Base-by-base conservation (phyloP, 1,284 basidiomycete species). In the Cystobasidium slooffiae region DNA sequence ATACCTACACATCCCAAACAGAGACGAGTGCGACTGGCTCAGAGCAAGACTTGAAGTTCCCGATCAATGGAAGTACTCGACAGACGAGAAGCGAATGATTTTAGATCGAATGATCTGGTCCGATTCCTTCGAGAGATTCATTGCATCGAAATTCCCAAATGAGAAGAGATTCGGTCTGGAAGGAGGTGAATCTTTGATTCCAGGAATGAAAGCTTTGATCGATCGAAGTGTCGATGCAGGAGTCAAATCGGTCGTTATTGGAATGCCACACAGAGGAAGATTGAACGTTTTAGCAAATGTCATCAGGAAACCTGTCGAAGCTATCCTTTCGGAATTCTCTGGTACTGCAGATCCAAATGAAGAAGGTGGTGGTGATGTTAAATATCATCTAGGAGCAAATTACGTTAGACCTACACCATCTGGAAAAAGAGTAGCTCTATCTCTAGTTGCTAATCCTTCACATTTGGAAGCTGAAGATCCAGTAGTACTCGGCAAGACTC, bases 121-220 rank as follows among this genome's bases (percentile, higher is more conserved):
- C 39, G 96, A 99, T 83, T 92, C 93, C 6, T 98, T 99, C 81
- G 97, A 99, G 84, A 95, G 96, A 82, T 99, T 97, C 86, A 95
- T 99, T 79, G 90, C 94, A 24, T 93, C 90, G 86, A 99, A 99
- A 84, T 97, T 94, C 85, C 97, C 97, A 78, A 99, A 97, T 85
- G 97, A 99, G 86, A 99, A 99, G 85, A 92, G 97, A 72, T 99
- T 99, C 84, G 97, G 97, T 84, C 88, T 99, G 68, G 97, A 99
- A 84, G 97, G 97, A 76, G 97, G 94, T 84, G 97, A 99, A 85
- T 88, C 94, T 53, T 89, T 99, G 80, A 92, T 99, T 80, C 97
- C 97, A 58, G 97, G 97, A 80, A 97, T 99, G 94, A 99, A 99
- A 86, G 94, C 94, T 7, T 88, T 99, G 80, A 97, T 99, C 79